Evolutionary conservation across 257 asterid genomes (phyloP), one percentile per base, ranked within the genome.

Genomic region (Parsonsia alboflavescens): DNA sequence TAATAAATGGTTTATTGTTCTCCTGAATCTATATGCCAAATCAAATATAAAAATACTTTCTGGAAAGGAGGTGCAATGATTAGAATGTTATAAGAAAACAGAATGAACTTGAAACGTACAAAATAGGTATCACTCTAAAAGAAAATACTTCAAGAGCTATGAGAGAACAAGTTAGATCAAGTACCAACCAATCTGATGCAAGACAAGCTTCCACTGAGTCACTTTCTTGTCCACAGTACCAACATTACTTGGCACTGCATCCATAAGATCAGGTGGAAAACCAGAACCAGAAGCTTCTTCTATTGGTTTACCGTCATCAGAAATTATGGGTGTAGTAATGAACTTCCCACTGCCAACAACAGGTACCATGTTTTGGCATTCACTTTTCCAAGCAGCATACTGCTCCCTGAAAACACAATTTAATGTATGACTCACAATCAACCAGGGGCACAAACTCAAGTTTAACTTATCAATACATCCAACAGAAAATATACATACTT

Each of bases 131-230:
- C 45, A 13, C 30, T 30, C 19, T 33, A 62, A 54, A 65, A 19
- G 56, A 11, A 22, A 44, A 30, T 5, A 22, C n/a, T 49, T 56
- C 41, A 68, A 56, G 49, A 74, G 66, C 33, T 59, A 70, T 74
- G 41, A 63, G 56, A 66, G 75, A 73, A 70, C 10, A 67, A 61
- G 76, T 73, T 49, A 68, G 65, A 86, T 65, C 67, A 67, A 80
- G 72, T 76, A 82, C 94, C 57, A 71, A 93, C 98, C 98, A 75
- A 93, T 93, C 80, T 93, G 98, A 80, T 88, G 87, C 76, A 93
- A 87, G 83, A 63, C 74, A 76, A 81, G 88, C 89, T 76, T 88
- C 98, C 98, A 93, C 71, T 87, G 92, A 77, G 82, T 81, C 87
- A 81, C 85, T 68, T 78, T 91, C 77, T 82, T 84, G 77, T 90